Percentiles rank a stretch among this genome's conserved stretches.
Conservation (phyloP, 306 rosid genomes). For the Cicer yamashitae region DNA sequence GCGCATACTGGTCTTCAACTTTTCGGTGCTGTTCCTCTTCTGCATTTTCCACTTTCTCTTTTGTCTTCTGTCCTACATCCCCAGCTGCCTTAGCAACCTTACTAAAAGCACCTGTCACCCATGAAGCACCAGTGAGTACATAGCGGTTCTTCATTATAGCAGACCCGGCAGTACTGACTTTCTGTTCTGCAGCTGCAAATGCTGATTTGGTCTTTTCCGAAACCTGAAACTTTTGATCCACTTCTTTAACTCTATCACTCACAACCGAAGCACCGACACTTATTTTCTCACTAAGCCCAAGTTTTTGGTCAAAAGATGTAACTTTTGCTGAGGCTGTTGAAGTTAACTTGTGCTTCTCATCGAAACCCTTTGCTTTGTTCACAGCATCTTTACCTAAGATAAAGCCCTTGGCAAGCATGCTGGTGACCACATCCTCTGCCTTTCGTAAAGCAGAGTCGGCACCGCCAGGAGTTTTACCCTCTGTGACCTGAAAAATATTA, state of each 20-base stretch:
- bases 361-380: slow-evolving; percentile 80
- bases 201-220: slow-evolving; percentile 96
- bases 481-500: slow-evolving; percentile 57
- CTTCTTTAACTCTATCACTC: slow-evolving; percentile 80
- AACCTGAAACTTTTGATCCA: slow-evolving; percentile 96
- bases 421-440: slow-evolving; percentile 91
- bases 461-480: slow-evolving; percentile 58
- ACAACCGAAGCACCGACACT: slow-evolving; percentile 80
- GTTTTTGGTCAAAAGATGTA: slow-evolving; percentile 81
- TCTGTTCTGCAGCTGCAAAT: slow-evolving; percentile 90
- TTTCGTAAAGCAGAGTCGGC: slow-evolving; percentile 74
- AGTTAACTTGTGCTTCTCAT: slow-evolving; percentile 82
- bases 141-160: slow-evolving; percentile 94
- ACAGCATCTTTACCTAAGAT: slow-evolving; percentile 91
- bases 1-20: slow-evolving; percentile 72
- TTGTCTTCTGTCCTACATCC: slow-evolving; percentile 91
- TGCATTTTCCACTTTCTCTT: slow-evolving; percentile 71
- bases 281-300: slow-evolving; percentile 86
- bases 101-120: slow-evolving; percentile 88
- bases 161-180: slow-evolving; percentile 84
- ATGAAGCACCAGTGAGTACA: slow-evolving; percentile 74
- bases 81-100: slow-evolving; percentile 93
- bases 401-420: slow-evolving; percentile 97
- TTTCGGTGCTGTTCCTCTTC: slow-evolving; percentile 74
- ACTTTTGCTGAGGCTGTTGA: slow-evolving; percentile 91